These are phyloP conservation scores for Colletotrichum orchidophilum DNA, from an alignment of 2,329 filamentous ascomycete species.

Conservation along the genomic window DNA sequence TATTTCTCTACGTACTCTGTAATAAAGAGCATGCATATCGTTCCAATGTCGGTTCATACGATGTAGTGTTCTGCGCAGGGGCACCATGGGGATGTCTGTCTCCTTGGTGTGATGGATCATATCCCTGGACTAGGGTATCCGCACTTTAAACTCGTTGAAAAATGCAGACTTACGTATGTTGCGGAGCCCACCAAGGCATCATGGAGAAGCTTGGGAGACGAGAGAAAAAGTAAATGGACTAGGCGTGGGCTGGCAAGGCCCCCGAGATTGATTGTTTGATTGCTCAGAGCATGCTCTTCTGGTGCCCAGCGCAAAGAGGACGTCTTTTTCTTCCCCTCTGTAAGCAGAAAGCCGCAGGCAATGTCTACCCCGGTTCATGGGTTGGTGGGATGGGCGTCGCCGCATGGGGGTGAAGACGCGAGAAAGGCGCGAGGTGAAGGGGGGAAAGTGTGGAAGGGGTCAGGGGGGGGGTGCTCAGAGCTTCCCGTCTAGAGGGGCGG, in stretches of 20 bases:
- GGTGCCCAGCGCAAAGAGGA: slow-evolving; percentile 4
- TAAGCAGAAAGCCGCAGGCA: not conserved
- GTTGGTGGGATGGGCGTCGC: slow-evolving; percentile 19
- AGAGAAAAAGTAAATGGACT: not conserved
- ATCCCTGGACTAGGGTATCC: slow-evolving; percentile 18
- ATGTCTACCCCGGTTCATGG: slow-evolving; percentile 18
- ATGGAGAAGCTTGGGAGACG: not conserved
- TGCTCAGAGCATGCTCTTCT: not conserved
- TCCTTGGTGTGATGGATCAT: slow-evolving; percentile 17
- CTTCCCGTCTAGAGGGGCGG: slow-evolving; percentile 7
- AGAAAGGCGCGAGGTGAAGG: slow-evolving; percentile 11
- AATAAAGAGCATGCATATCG: not conserved
- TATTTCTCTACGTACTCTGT: not conserved
- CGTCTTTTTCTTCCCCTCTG: not conserved
- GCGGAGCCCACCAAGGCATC: slow-evolving; percentile 6
- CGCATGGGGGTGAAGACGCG: slow-evolving; percentile 28
- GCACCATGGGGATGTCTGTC: not conserved
- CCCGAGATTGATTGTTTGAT: slow-evolving; percentile 15
- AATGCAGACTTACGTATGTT: slow-evolving; percentile 27
- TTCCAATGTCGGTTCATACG: not conserved
- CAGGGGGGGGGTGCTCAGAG: not conserved
- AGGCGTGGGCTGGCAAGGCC: not conserved
- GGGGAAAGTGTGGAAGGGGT: not conserved
- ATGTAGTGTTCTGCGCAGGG: not conserved
- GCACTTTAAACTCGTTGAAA: slow-evolving; percentile 25